Conservation (phyloP, 345 rosid genomes). For the Populus nigra region DNA sequence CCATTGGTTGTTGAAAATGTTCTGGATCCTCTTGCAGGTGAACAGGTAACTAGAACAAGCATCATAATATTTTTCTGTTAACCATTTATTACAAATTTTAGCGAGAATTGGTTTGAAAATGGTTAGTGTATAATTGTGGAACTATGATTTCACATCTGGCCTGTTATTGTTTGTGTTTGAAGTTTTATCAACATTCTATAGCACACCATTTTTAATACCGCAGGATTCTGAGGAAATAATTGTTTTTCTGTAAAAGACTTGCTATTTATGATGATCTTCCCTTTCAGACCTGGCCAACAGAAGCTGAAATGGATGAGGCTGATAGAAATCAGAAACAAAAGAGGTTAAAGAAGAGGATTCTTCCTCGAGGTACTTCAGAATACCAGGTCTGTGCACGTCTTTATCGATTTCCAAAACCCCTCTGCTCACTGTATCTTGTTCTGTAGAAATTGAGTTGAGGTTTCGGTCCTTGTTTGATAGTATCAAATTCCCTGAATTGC, state of each 20-base stretch:
- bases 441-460: not conserved
- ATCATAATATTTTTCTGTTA: not conserved
- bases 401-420: not conserved
- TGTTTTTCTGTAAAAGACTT: constrained; percentile 2
- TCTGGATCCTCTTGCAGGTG: constrained; percentile 90
- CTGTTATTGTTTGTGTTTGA: not conserved
- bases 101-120: not conserved
- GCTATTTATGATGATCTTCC: constrained; percentile 9
- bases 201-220: not conserved
- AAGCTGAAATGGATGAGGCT: constrained; percentile 90
- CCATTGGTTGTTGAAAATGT: constrained; percentile 70
- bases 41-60: constrained; percentile 54
- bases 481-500: not conserved
- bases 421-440: not conserved
- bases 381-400: constrained; percentile 57
- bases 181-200: not conserved
- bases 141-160: not conserved
- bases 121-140: not conserved
- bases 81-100: not conserved
- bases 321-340: constrained; percentile 54
- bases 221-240: not conserved
- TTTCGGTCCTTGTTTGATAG: not conserved
- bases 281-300: constrained; percentile 93
- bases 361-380: constrained; percentile 91
- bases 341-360: constrained; percentile 51